Conservation (phyloP, 2,329 filamentous ascomycete species). For the Akanthomyces uredinophilus region DNA sequence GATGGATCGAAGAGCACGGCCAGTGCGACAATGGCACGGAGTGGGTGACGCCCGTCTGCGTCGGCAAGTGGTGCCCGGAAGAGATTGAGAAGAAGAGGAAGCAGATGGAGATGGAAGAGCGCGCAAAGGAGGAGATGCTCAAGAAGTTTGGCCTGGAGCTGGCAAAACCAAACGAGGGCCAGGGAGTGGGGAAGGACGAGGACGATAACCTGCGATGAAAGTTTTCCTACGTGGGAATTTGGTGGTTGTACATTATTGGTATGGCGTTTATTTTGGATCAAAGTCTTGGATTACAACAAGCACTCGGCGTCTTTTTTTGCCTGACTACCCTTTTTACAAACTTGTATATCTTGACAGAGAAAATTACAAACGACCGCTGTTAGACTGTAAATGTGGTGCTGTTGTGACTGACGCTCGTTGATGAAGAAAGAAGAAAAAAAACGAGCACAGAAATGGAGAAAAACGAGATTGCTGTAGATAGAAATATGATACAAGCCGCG, state of each 20-base stretch:
- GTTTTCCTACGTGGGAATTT: too few relatives aligned
- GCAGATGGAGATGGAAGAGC: neutral
- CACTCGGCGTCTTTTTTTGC: neutral
- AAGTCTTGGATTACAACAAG: neutral
- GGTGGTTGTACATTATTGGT: neutral
- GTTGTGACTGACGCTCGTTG: too few relatives aligned
- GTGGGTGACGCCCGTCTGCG: conserved; percentile 34
- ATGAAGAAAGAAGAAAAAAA: neutral
- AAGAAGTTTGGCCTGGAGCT: neutral
- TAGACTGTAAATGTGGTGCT: neutral
- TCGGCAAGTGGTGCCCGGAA: conserved; percentile 7
- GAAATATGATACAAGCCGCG: too few relatives aligned
- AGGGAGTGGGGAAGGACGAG: neutral
- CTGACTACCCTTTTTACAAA: neutral
- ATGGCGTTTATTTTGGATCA: conserved; percentile 9
- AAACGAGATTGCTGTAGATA: too few relatives aligned
- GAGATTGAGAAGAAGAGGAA: neutral
- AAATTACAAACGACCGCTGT: neutral
- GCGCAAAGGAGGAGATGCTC: neutral
- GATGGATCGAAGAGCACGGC: conserved; percentile 42
- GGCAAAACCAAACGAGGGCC: neutral
- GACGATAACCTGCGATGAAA: neutral
- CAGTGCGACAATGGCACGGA: conserved; percentile 33
- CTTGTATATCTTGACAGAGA: neutral
- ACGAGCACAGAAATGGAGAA: neutral